phyloP scores from a whole-genome alignment of 108 stramenopile genomes.

The Pseudonitzschia multiseries region DNA sequence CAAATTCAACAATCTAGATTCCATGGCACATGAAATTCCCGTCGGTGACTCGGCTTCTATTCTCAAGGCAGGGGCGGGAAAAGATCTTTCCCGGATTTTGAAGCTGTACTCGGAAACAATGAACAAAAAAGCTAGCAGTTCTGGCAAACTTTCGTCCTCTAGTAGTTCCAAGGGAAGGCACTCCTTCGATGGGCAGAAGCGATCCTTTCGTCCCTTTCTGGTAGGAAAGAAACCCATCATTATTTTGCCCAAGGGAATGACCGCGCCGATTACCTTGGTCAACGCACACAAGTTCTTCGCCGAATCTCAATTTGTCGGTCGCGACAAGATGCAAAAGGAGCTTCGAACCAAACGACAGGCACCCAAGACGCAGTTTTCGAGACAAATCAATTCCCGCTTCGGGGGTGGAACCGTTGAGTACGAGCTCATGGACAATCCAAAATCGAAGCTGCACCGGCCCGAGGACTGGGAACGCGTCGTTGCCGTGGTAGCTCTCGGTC shows the following conservation, averaged over 20 bases:
- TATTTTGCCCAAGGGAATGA: conserved; percentile 92
- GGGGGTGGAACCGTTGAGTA: conserved; percentile 73
- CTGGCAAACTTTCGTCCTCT: conserved; percentile 12
- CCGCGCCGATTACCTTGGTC: conserved; percentile 79
- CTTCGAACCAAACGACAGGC: conserved; percentile 9
- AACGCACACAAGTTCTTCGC: conserved; percentile 92
- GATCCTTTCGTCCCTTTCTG: conserved; percentile 34
- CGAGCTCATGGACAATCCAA: conserved; percentile 91
- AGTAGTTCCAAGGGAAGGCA: neutral
- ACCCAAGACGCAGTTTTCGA: conserved; percentile 39
- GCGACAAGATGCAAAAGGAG: conserved; percentile 69
- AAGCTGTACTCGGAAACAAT: conserved; percentile 72
- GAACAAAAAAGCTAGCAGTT: conserved; percentile 27
- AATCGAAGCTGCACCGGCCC: conserved; percentile 43
- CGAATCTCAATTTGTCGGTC: conserved; percentile 66
- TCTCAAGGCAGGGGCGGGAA: conserved; percentile 62
- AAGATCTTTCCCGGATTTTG: conserved; percentile 71
- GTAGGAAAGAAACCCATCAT: conserved; percentile 85
- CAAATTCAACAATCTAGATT: conserved; percentile 33
- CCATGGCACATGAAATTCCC: conserved; percentile 76
- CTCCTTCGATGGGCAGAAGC: conserved; percentile 8
- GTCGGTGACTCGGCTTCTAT: conserved; percentile 84
- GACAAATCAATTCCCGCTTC: conserved; percentile 51
- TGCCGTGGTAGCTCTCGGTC: conserved; percentile 91
- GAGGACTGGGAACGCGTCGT: conserved; percentile 93